Evolutionary conservation across 2,329 filamentous ascomycete genomes (phyloP).

Genomic region (Pseudocercospora ulei): DNA sequence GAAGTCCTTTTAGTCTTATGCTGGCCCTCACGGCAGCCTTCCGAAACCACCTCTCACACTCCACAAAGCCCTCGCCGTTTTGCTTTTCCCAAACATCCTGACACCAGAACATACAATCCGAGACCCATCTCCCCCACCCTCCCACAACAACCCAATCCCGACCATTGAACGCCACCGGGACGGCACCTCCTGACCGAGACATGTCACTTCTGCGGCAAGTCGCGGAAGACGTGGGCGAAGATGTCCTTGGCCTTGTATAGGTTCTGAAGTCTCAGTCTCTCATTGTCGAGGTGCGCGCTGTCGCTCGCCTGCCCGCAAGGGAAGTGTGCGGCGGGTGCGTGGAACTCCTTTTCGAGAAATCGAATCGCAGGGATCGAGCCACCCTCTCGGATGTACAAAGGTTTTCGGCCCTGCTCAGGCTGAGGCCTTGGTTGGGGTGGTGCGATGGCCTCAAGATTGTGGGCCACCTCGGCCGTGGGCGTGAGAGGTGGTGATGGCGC

Average conservation of each 20-base stretch:
- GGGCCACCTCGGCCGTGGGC: conserved; percentile 24
- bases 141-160: background rate
- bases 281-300: conserved; percentile 87
- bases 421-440: conserved; percentile 28
- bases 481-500: conserved; percentile 26
- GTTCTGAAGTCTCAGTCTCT: conserved; percentile 79
- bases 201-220: conserved; percentile 28
- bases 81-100: no score
- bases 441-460: conserved; percentile 31
- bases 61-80: no score
- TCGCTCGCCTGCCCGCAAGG: conserved; percentile 94
- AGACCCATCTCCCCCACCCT: no score
- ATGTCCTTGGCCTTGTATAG: conserved; percentile 86
- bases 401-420: conserved; percentile 41
- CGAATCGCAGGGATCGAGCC: conserved; percentile 90
- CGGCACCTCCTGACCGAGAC: background rate
- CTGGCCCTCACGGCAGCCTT: no score
- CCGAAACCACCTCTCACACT: no score
- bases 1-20: no score
- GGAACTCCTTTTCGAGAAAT: conserved; percentile 89
- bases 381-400: conserved; percentile 88
- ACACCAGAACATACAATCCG: no score
- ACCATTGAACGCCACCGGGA: background rate
- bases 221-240: conserved; percentile 67
- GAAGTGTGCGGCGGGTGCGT: conserved; percentile 79